These are phyloP conservation scores for Lunularia cruciata DNA, from an alignment of 225 moss, liverwort and hornwort genomes.

Conservation along the genomic window DNA sequence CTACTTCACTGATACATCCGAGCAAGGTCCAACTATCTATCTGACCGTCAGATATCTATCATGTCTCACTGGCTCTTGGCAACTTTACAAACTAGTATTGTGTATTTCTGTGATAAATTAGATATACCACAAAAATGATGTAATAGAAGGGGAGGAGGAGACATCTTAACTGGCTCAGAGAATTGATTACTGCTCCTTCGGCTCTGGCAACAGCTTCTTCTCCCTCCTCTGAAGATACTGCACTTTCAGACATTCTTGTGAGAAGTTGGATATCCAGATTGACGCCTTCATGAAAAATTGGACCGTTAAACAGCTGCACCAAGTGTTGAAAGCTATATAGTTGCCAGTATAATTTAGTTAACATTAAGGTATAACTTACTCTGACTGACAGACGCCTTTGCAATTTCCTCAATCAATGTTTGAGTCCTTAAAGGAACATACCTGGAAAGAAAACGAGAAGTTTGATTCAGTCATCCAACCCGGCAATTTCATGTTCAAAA, in stretches of 20 bases:
- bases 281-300: neutral
- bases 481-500: neutral
- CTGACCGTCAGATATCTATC: too few species aligned
- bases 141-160: too few species aligned
- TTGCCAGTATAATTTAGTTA: neutral
- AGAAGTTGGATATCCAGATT: neutral
- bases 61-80: too few species aligned
- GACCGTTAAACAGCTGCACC: too few species aligned
- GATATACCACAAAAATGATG: too few species aligned
- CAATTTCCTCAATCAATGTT: constrained; percentile 63
- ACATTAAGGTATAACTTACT: constrained; percentile 21
- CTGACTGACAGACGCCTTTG: constrained; percentile 48
- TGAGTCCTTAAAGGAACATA: constrained; percentile 76
- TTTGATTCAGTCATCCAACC: neutral
- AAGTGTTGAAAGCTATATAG: too few species aligned
- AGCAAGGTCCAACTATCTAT: too few species aligned
- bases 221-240: constrained; percentile 43
- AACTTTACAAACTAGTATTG: too few species aligned
- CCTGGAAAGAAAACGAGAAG: constrained; percentile 31
- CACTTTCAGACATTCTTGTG: constrained; percentile 1
- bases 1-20: too few species aligned
- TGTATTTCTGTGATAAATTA: neutral
- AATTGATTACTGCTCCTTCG: constrained; percentile 67
- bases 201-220: constrained; percentile 59
- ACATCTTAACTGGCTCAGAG: constrained; percentile 75